Evolutionary conservation across 129 eudicot species (phyloP).

Genomic region (Flaveria bidentis): DNA sequence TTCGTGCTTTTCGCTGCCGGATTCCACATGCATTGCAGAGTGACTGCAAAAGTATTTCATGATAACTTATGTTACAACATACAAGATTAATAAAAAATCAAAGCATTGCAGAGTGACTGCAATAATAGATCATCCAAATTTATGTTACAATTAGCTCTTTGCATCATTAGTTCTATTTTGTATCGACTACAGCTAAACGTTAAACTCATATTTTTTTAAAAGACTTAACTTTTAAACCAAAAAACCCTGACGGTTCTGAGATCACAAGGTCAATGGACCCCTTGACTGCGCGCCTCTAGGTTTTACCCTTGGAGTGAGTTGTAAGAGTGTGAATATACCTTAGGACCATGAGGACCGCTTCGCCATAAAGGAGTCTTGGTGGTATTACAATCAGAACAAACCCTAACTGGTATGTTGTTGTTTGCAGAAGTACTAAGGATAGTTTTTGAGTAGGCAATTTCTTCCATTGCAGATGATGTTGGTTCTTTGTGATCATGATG

Average conservation of each 20-base stretch:
- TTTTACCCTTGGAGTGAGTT: background rate
- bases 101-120: background rate
- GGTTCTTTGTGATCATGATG: constrained; percentile 37
- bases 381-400: constrained; percentile 84
- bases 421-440: constrained; percentile 37
- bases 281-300: too few relatives aligned
- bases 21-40: constrained; percentile 95
- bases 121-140: background rate
- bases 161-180: background rate
- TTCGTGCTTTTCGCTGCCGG: constrained; percentile 81
- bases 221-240: too few relatives aligned
- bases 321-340: constrained; percentile 46
- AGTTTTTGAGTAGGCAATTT: constrained; percentile 47
- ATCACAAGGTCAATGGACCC: too few relatives aligned
- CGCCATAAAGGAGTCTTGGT: constrained; percentile 96
- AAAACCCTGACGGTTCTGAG: too few relatives aligned
- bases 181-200: too few relatives aligned
- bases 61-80: too few relatives aligned
- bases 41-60: constrained; percentile 39
- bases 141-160: background rate
- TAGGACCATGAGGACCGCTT: constrained; percentile 95
- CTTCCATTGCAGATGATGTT: constrained; percentile 46
- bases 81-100: too few relatives aligned
- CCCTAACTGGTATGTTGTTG: constrained; percentile 58
- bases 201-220: too few relatives aligned